Conservation (phyloP, 257 asterid genomes). For the Coffea eugenioides region DNA sequence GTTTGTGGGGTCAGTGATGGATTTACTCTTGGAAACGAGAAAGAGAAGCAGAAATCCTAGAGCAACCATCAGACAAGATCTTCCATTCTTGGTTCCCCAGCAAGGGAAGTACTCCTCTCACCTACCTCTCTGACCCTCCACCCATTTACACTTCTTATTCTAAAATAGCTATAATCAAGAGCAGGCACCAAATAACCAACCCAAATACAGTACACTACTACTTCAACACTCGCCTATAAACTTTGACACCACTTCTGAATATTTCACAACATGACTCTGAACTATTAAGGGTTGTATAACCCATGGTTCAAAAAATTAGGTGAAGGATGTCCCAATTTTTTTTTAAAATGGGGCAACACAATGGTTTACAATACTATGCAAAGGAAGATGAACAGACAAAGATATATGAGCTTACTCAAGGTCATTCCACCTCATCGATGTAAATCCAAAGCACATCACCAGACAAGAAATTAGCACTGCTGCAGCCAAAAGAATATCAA, state of each 20-base stretch:
- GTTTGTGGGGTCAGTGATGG: no score
- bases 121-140: not conserved
- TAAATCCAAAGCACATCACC: slow-evolving; percentile 36
- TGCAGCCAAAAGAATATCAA: slow-evolving; percentile 64
- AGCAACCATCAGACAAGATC: not conserved
- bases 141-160: not conserved
- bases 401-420: slow-evolving; percentile 35
- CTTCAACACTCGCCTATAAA: not conserved
- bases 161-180: not conserved
- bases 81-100: not conserved
- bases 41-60: not conserved
- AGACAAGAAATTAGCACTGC: slow-evolving; percentile 45
- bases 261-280: not conserved
- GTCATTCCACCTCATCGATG: slow-evolving; percentile 34
- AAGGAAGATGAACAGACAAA: not conserved
- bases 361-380: not conserved
- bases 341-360: not conserved
- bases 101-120: not conserved
- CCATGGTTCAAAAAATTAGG: not conserved
- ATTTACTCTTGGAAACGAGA: not conserved
- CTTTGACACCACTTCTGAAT: not conserved
- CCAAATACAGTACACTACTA: not conserved
- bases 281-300: no score
- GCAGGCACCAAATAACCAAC: not conserved
- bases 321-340: not conserved